Base-by-base conservation (phyloP, 1,284 basidiomycete genomes). In the Cutaneotrichosporon mucoides region DNA sequence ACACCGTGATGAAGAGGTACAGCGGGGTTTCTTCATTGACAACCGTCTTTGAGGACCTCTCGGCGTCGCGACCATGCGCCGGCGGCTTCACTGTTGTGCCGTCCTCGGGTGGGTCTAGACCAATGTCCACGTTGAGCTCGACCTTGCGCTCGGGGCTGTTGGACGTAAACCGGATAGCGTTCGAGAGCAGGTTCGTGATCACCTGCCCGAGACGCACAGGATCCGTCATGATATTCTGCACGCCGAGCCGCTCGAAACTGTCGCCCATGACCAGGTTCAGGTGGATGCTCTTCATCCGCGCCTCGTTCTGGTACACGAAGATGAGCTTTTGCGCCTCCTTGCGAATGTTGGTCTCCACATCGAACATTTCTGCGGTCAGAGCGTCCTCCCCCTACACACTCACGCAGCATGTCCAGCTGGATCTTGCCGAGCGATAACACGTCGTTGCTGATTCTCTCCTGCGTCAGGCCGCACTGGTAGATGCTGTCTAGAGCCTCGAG, bases 391-490 rank as follows among this genome's bases (percentile, higher is more conserved):
- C 15, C 6, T n/a, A n/a, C 5, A 4, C n/a, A 52, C 48, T 44
- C 43, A 60, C 57, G 59, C n/a, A 66, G 35, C 34, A 49, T 47
- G 53, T 60, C 60, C 6, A 77, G 67, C 56, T 78, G 77, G 16
- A 78, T 70, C 44, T 75, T 67, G 12, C 74, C 75, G 2, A 78
- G 61, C 1, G 74, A 75, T 8, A 77, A 64, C 24, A 77, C 71
- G 43, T 78, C 77, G 53, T 78, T 76, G 36, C 72, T 72, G 50
- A 78, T 77, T 7, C 74, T 68, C 56, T 76, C 74, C 61, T 78
- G 76, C 8, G 73, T 68, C 13, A 76, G 66, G 15, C 75, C 74
- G 16, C 64, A 65, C 44, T 65, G 64, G 47, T 65, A 65, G 36
- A 65, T 65, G 47, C 58, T 62, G 41, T 65, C 64, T 6, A 65